Evolutionary conservation across 306 rosid species (phyloP), one percentile per base, ranked within the genome.

Genomic region (Clitoria ternatea): DNA sequence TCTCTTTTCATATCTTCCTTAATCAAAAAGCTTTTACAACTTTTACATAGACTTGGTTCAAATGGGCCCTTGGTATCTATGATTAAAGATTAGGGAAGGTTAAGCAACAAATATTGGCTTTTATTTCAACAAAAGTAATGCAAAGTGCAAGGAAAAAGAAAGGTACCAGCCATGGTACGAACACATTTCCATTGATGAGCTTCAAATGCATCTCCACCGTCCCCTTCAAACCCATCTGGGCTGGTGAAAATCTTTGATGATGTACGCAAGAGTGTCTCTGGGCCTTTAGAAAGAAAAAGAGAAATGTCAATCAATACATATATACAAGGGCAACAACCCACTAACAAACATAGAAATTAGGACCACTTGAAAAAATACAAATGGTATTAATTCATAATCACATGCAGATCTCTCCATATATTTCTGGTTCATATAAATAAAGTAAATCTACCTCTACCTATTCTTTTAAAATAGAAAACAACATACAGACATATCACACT

Each of bases 101-200:
- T 26, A 71, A 75, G 69, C 64, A 40, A 57, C 10, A 62, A 69
- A 13, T 1, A 61, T 60, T 78, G n/a, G 50, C 18, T 49, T 49
- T 32, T 50, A 33, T 27, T 66, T 20, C 19, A 33, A 33, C 24
- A 66, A 79, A 72, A 26, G 26, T 45, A 44, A 30, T 7, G 76
- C 35, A 22, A 14, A n/a, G 4, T n/a, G 63, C 30, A 39, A 6
- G 61, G 75, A 45, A 32, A 49, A 77, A 75, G 72, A 71, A 73
- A 59, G 75, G 39, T 88, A 94, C 98, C 98, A 39, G 82, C 61
- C 76, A 90, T 74, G 45, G 98, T 90, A 40, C 86, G 92, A 72
- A 87, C 94, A 61, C 96, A 94, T 82, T 94, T 94, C 98, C 98
- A 94, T 72, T 82, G 72, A 77, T 94, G 83, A 19, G 79, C 79